A percentile compares a stretch with the other conserved stretches of the same genome.
Evolutionary conservation across 1,284 basidiomycete genomes (phyloP).

Genomic region (Ceratobasidium sp.): DNA sequence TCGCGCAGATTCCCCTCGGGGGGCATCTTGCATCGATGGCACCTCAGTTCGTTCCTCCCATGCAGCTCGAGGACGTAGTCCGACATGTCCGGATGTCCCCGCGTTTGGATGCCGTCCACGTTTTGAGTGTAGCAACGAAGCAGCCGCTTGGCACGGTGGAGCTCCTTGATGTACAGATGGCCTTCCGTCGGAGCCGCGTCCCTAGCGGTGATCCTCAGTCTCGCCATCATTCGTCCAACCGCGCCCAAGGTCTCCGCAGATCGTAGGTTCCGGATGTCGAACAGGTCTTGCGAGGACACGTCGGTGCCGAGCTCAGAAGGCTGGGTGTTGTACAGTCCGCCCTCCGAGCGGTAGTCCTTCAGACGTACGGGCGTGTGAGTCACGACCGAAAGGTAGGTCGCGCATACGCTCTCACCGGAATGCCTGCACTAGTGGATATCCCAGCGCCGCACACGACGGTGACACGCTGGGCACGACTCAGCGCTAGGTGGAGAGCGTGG

Average conservation of each 20-base stretch:
- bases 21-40: constrained; percentile 1
- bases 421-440: constrained; percentile 29
- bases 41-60: constrained; percentile 24
- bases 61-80: constrained; percentile 16
- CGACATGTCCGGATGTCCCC: not conserved
- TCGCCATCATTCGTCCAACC: not conserved
- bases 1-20: constrained; percentile 1
- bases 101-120: constrained; percentile 14
- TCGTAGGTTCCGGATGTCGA: not conserved
- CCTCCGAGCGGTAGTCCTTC: constrained; percentile 18
- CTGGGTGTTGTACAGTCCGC: not conserved
- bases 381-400: not conserved
- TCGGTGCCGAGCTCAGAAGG: not conserved
- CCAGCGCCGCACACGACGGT: constrained; percentile 26
- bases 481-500: not conserved
- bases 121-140: constrained; percentile 28
- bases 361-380: not conserved
- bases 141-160: not conserved
- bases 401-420: constrained; percentile 10
- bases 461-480: not conserved
- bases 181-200: not conserved
- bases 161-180: constrained; percentile 14
- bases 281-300: not conserved
- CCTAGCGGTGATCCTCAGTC: not conserved
- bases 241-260: not conserved